phyloP scores from a whole-genome alignment of 1,139 yeast genomes.

The Suhomyces terraborum region DNA sequence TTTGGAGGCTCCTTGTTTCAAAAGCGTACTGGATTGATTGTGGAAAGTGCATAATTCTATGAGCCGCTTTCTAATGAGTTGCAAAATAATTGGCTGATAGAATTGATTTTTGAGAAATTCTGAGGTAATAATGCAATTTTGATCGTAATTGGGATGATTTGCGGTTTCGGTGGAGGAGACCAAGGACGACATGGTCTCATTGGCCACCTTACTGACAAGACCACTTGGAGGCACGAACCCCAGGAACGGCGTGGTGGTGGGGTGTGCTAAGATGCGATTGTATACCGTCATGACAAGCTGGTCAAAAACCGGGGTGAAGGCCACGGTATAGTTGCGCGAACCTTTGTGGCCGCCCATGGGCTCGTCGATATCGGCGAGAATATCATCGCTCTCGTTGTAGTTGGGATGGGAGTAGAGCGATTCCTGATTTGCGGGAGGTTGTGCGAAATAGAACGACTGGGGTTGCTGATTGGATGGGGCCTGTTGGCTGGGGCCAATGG shows the following conservation, averaged over 20 bases:
- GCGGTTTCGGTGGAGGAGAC: slow-evolving; percentile 22
- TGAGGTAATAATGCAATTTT: slow-evolving; percentile 34
- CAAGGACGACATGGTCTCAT: slow-evolving; percentile 40
- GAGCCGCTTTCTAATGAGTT: slow-evolving; percentile 44
- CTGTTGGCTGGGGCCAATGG: not conserved
- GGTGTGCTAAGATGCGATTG: slow-evolving; percentile 39
- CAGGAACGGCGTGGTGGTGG: slow-evolving; percentile 51
- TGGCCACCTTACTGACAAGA: slow-evolving; percentile 45
- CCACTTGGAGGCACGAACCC: slow-evolving; percentile 50
- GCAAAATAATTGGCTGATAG: slow-evolving; percentile 47
- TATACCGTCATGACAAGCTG: slow-evolving; percentile 40
- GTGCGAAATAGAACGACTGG: slow-evolving; percentile 11
- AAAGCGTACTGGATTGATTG: slow-evolving; percentile 5
- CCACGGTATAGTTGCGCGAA: slow-evolving; percentile 36
- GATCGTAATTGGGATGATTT: slow-evolving; percentile 35
- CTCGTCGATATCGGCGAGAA: slow-evolving; percentile 45
- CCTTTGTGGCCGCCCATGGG: slow-evolving; percentile 24
- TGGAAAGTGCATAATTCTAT: slow-evolving; percentile 41
- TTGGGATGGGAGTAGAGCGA: slow-evolving; percentile 32
- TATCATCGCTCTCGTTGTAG: slow-evolving; percentile 47
- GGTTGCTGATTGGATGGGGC: too few species aligned
- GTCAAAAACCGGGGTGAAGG: slow-evolving; percentile 42
- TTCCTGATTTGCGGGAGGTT: slow-evolving; percentile 11
- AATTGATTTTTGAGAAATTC: slow-evolving; percentile 37
- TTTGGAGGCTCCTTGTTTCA: slow-evolving; percentile 11